Evolutionary conservation across 2,329 filamentous ascomycete species (phyloP).

Genomic region (Cyphellophora europaea): DNA sequence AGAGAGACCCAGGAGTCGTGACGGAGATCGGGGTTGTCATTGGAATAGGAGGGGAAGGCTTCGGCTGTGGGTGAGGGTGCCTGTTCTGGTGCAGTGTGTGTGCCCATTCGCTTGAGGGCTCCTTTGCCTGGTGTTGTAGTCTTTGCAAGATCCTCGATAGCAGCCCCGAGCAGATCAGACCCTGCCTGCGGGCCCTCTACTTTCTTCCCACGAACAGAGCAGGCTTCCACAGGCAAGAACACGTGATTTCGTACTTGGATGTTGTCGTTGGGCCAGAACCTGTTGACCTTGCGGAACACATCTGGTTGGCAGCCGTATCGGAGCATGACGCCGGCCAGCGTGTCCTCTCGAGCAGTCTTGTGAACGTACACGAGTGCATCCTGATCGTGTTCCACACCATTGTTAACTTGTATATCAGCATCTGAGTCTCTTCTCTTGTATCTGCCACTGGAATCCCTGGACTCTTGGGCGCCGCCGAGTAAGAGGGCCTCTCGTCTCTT

Average conservation of each 20-base stretch:
- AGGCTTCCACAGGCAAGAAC: slow-evolving; percentile 80
- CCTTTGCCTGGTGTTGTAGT: neutral
- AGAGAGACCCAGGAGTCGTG: slow-evolving; percentile 86
- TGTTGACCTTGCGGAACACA: slow-evolving; percentile 75
- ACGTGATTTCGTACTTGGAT: slow-evolving; percentile 77
- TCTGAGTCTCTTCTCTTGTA: slow-evolving; percentile 38
- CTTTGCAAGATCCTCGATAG: slow-evolving; percentile 2
- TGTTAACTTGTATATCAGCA: slow-evolving; percentile 23
- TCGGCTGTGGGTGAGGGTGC: slow-evolving; percentile 9
- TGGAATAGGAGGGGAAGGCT: slow-evolving; percentile 11
- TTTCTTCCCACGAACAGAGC: slow-evolving; percentile 54
- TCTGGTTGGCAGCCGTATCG: slow-evolving; percentile 81
- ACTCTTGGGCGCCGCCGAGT: slow-evolving; percentile 31
- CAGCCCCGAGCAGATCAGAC: slow-evolving; percentile 9
- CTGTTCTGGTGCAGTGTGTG: neutral
- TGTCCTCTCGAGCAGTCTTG: slow-evolving; percentile 72
- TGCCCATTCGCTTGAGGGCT: neutral
- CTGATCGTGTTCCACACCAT: slow-evolving; percentile 42
- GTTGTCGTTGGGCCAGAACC: slow-evolving; percentile 88
- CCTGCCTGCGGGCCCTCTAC: slow-evolving; percentile 16
- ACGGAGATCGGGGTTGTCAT: slow-evolving; percentile 59
- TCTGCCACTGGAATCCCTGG: slow-evolving; percentile 25
- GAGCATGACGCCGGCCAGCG: slow-evolving; percentile 81
- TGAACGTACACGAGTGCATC: slow-evolving; percentile 83
- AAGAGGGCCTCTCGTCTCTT: slow-evolving; percentile 38